Evolutionary conservation across 192 early-diverging fungal genomes (phyloP), one percentile per base, ranked within the genome.

Genomic region (Coemansia sp.): DNA sequence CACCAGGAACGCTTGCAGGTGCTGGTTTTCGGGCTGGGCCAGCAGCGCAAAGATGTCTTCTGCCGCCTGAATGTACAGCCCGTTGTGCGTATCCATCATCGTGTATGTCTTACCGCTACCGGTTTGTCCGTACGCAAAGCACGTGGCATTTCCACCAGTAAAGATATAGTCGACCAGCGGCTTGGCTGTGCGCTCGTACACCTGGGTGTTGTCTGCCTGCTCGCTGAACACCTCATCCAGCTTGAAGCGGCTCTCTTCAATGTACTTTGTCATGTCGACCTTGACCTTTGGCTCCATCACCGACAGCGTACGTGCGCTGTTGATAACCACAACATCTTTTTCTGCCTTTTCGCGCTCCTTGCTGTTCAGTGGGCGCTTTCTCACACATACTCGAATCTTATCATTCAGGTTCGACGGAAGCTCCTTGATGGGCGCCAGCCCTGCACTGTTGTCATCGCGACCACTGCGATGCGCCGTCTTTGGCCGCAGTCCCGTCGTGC

Each of bases 151-250:
- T 63, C 97, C 97, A 0, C 97, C 97, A 26, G 82, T 70, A 57
- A 99, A 99, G 22, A 97, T 88, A 71, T 96, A 97, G 53, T 95
- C 88, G 1, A 99, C 95, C 24, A 99, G 75, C 0, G 97, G 97
- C 52, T 87, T 85, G 39, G 97, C 97, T 4, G 97, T 98, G 41
- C 93, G 84, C 66, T 86, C 77, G 73, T 99, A 99, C 2, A 95
- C 90, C 32, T 91, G 83, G 51, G 91, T 89, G 69, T 98, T 97
- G 54, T 79, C 78, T 16, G 85, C 75, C 67, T 90, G 81, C 20
- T 83, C 84, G 64, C 93, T 93, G 82, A 98, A 96, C 3, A 94
- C 97, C 77, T 98, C 97, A 75, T 99, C 95, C 85, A 99, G 97
- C 0, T 85, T 81, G 69, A 97, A 99, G 20, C 86, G 87, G 75